Percentiles rank a stretch among this genome's conserved stretches.
Conservation (phyloP, 148 eudicot genomes). For the Silene conica region DNA sequence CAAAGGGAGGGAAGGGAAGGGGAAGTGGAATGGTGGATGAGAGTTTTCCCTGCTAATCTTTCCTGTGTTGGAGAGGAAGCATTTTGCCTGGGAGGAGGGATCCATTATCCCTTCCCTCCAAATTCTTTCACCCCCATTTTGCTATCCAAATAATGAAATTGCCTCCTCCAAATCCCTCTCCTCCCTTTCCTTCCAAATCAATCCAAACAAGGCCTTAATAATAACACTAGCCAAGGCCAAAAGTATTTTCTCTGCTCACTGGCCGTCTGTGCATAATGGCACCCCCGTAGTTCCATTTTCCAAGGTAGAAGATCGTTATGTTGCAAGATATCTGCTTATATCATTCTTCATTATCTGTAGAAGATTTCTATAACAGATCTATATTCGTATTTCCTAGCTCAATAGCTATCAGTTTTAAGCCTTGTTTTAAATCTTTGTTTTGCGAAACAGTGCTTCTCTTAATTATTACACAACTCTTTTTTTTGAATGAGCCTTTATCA, state of each 20-base stretch:
- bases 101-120: no score
- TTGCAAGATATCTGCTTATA: background rate
- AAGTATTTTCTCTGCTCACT: background rate
- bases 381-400: background rate
- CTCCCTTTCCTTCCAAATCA: no score
- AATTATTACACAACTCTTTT: background rate
- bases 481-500: background rate
- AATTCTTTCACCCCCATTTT: no score
- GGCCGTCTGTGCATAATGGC: background rate
- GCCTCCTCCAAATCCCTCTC: no score
- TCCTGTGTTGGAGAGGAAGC: no score
- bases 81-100: no score
- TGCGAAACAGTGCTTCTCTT: background rate
- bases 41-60: no score
- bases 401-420: background rate
- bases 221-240: background rate
- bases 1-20: no score
- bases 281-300: no score
- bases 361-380: background rate
- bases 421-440: slow-evolving; percentile 2
- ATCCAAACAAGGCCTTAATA: background rate
- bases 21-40: no score
- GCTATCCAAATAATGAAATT: no score
- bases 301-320: background rate
- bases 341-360: background rate